These are phyloP conservation scores for Penicillium cinerascens DNA, from an alignment of 495 filamentous ascomycete genomes.

Conservation along the genomic window DNA sequence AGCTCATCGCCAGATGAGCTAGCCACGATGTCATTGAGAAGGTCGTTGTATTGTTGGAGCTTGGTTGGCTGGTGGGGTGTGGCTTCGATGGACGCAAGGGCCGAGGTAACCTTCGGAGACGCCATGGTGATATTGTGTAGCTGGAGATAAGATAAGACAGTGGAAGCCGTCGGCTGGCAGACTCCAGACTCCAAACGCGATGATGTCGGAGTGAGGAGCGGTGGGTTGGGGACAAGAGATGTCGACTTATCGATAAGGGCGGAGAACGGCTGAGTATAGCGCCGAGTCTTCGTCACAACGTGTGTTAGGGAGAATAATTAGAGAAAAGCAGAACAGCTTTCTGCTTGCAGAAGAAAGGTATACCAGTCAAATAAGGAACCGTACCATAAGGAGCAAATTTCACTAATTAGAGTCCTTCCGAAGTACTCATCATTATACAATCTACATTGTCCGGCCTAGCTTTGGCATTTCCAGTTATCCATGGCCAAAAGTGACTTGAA, in stretches of 20 bases:
- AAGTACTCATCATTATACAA: background rate
- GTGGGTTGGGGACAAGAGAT: conserved; percentile 3
- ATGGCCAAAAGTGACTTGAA: background rate
- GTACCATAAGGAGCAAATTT: background rate
- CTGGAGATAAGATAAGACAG: background rate
- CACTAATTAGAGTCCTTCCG: background rate
- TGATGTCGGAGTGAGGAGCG: background rate
- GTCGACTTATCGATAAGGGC: conserved; percentile 35
- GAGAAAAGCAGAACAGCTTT: no score
- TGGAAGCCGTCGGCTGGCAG: background rate
- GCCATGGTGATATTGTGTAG: conserved; percentile 44
- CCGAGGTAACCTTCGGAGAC: conserved; percentile 54
- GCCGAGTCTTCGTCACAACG: background rate
- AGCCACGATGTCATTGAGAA: conserved; percentile 62
- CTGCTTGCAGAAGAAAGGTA: background rate
- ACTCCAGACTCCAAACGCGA: background rate
- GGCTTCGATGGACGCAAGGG: conserved; percentile 53
- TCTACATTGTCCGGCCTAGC: background rate
- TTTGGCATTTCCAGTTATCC: background rate
- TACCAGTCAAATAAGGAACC: background rate
- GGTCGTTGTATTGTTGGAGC: conserved; percentile 58
- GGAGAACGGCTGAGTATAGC: background rate
- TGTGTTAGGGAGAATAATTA: background rate
- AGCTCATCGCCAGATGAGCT: conserved; percentile 52
- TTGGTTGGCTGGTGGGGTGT: conserved; percentile 50